Percentiles rank a stretch among this genome's conserved stretches.
phyloP scores from a whole-genome alignment of 148 eudicot species.

The Chenopodium formosanum region DNA sequence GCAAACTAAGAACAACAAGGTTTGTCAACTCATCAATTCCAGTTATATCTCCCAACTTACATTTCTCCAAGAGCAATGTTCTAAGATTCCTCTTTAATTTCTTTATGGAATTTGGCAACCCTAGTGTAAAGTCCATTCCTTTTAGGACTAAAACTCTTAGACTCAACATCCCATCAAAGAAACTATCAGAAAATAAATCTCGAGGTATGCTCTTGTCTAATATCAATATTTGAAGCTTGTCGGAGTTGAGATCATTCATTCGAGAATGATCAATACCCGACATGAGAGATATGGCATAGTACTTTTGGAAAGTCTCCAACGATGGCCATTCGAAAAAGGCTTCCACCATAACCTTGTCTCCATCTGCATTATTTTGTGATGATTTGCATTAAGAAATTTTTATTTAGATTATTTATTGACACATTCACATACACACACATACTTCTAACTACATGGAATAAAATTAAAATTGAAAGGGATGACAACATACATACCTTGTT shows the following conservation, averaged over 20 bases:
- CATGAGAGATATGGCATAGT: conserved; percentile 16
- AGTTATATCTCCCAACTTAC: conserved; percentile 13
- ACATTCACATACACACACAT: no score
- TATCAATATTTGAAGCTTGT: conserved; percentile 12
- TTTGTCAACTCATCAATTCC: conserved; percentile 5
- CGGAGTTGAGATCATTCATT: neutral
- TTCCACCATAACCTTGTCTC: conserved; percentile 2
- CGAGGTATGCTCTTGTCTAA: neutral
- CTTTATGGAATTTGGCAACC: conserved; percentile 1
- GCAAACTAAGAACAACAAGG: conserved; percentile 21
- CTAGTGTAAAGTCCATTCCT: neutral
- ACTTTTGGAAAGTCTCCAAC: conserved; percentile 3
- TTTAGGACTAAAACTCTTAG: conserved; percentile 12
- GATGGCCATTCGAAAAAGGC: conserved; percentile 12
- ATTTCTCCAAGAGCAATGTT: conserved; percentile 13
- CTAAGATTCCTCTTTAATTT: neutral
- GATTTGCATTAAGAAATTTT: no score
- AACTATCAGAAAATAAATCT: neutral
- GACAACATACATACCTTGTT: neutral
- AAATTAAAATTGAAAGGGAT: no score
- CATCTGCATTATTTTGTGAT: neutral
- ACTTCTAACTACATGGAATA: no score
- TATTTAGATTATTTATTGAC: no score
- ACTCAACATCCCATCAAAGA: conserved; percentile 1
- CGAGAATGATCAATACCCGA: conserved; percentile 4